Evolutionary conservation across 305 asterid genomes (phyloP).

Genomic region (Plantago rigida): DNA sequence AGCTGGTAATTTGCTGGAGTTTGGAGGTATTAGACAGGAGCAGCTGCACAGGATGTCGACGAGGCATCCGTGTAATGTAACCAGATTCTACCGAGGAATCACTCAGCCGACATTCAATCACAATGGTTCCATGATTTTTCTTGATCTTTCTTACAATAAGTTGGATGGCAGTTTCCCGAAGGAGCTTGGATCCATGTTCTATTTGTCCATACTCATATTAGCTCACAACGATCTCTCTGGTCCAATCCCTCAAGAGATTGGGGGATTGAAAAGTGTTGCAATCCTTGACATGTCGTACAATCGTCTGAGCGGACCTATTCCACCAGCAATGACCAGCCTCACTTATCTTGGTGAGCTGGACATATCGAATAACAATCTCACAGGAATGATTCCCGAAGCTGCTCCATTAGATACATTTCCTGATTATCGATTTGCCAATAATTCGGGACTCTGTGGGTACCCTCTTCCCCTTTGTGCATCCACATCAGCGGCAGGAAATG

Average conservation of each 20-base stretch:
- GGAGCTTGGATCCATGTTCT: slow-evolving; percentile 77
- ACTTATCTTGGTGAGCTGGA: slow-evolving; percentile 61
- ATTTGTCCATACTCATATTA: slow-evolving; percentile 55
- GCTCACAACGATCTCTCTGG: slow-evolving; percentile 86
- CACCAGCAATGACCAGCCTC: slow-evolving; percentile 53
- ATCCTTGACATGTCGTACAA: slow-evolving; percentile 83
- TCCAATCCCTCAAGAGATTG: slow-evolving; percentile 65
- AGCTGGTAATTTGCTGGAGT: slow-evolving; percentile 85
- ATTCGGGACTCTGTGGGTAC: slow-evolving; percentile 81
- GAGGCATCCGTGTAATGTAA: slow-evolving; percentile 70
- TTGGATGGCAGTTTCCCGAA: slow-evolving; percentile 70
- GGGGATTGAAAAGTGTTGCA: slow-evolving; percentile 60
- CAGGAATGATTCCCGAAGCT: slow-evolving; percentile 68
- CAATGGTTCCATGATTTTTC: slow-evolving; percentile 89
- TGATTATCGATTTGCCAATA: slow-evolving; percentile 51
- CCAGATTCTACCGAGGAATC: slow-evolving; percentile 58
- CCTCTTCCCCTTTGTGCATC: slow-evolving; percentile 55
- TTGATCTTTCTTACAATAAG: slow-evolving; percentile 73
- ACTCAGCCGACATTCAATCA: slow-evolving; percentile 70
- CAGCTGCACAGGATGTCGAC: slow-evolving; percentile 57
- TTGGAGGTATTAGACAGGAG: slow-evolving; percentile 66
- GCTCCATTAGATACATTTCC: slow-evolving; percentile 79
- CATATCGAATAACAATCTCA: slow-evolving; percentile 62
- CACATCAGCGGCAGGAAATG: slow-evolving; percentile 21
- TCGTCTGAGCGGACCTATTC: slow-evolving; percentile 58